phyloP scores from a whole-genome alignment of 345 rosid genomes.

The Hibiscus mutabilis region DNA sequence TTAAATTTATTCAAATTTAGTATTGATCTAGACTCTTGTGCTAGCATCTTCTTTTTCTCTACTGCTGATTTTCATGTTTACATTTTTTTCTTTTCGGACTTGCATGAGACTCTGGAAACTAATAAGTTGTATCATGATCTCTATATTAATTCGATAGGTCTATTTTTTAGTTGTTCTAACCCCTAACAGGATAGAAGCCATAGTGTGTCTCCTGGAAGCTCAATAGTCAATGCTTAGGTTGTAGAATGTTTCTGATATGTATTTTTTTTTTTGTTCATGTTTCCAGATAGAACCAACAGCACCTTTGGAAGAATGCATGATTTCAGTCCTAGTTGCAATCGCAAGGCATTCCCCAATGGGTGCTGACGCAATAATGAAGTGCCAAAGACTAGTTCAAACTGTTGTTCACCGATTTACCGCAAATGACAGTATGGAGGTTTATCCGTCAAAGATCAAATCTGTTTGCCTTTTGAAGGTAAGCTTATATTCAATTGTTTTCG shows the following conservation, averaged over 20 bases:
- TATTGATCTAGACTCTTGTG: neutral
- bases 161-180: neutral
- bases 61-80: neutral
- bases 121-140: neutral
- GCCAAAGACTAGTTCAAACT: constrained; percentile 57
- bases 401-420: constrained; percentile 52
- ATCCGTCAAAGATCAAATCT: constrained; percentile 53
- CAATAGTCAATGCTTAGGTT: neutral
- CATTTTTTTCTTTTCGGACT: neutral
- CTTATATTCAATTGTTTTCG: neutral
- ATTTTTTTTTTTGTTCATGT: constrained; percentile 4
- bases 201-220: neutral
- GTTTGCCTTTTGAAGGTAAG: constrained; percentile 68
- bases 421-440: constrained; percentile 34
- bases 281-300: constrained; percentile 52
- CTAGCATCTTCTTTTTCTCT: neutral
- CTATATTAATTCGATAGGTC: neutral
- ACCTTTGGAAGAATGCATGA: constrained; percentile 51
- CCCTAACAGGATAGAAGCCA: neutral
- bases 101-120: neutral
- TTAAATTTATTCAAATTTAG: neutral
- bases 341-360: constrained; percentile 88
- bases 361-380: constrained; percentile 64
- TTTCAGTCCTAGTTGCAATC: constrained; percentile 59
- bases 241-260: constrained; percentile 5